A percentile compares a stretch with the other conserved stretches of the same genome.
These are phyloP conservation scores for Galerina marginata DNA, from an alignment of 768 basidiomycete genomes.

Conservation along the genomic window DNA sequence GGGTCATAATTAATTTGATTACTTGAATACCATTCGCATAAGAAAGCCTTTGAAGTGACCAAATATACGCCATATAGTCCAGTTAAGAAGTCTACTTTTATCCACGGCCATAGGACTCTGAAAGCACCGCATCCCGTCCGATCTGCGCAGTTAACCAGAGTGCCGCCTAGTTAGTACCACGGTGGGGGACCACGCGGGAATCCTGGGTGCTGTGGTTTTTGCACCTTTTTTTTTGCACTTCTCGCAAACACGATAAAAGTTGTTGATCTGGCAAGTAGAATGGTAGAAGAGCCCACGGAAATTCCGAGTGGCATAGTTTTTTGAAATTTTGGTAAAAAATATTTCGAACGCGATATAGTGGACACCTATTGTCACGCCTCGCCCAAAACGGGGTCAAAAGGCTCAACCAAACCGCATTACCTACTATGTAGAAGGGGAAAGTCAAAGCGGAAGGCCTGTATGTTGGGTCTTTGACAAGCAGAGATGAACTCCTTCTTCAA, in stretches of 20 bases:
- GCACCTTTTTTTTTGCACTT: too few relatives aligned
- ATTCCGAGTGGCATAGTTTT: too few relatives aligned
- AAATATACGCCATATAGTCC: slow-evolving; percentile 7
- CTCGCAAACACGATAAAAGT: too few relatives aligned
- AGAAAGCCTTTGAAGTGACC: too few relatives aligned
- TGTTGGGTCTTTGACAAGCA: background rate
- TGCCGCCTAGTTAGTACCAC: slow-evolving; percentile 67
- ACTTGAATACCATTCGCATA: too few relatives aligned
- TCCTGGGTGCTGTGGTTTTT: too few relatives aligned
- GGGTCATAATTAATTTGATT: too few relatives aligned
- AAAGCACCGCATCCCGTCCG: slow-evolving; percentile 61
- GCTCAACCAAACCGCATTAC: slow-evolving; percentile 30
- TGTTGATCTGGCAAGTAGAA: too few relatives aligned
- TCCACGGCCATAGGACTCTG: slow-evolving; percentile 55
- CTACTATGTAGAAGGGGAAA: slow-evolving; percentile 34
- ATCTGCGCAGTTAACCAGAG: slow-evolving; percentile 68
- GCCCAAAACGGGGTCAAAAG: slow-evolving; percentile 19
- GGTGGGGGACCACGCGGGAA: slow-evolving; percentile 59
- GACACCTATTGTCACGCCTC: slow-evolving; percentile 18
- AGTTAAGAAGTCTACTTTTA: slow-evolving; percentile 20
- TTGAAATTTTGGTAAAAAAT: too few relatives aligned
- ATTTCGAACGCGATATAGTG: slow-evolving; percentile 25
- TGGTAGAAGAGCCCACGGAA: too few relatives aligned
- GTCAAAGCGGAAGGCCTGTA: slow-evolving; percentile 10
- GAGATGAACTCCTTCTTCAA: background rate